Conservation (phyloP, 73 alveolate genomes). For the Breviolum minutum region DNA sequence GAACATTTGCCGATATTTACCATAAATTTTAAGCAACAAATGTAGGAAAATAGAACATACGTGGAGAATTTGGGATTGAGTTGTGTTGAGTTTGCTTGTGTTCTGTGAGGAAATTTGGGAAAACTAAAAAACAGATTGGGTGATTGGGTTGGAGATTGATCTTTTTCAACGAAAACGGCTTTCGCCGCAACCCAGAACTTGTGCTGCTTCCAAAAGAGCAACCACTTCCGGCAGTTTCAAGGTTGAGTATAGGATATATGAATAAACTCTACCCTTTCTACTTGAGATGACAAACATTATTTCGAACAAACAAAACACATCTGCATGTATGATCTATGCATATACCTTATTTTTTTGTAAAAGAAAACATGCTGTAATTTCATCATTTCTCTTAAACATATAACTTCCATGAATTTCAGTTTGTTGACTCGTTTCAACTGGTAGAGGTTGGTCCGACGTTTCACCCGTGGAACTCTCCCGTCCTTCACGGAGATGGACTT, state of each 20-base stretch:
- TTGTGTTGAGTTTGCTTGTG: not conserved
- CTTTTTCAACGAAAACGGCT: no score
- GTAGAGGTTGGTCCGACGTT: not conserved
- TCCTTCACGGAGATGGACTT: constrained; percentile 35
- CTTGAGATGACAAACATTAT: not conserved
- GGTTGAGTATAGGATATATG: not conserved
- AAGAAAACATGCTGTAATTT: not conserved
- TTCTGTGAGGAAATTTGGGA: not conserved
- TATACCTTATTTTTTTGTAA: not conserved
- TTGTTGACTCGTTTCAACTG: not conserved
- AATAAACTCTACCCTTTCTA: no score
- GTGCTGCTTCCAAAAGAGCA: no score
- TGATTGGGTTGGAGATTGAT: no score
- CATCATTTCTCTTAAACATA: not conserved
- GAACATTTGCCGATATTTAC: no score
- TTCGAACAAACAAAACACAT: not conserved
- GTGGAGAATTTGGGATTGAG: no score
- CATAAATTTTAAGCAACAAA: no score
- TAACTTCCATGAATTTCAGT: not conserved
- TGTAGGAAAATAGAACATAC: no score
- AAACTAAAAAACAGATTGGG: no score
- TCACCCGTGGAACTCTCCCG: not conserved
- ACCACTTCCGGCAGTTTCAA: not conserved
- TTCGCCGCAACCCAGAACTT: no score
- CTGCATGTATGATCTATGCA: not conserved